Evolutionary conservation across 2,329 filamentous ascomycete species (phyloP).

Genomic region (Xylariales sp.): DNA sequence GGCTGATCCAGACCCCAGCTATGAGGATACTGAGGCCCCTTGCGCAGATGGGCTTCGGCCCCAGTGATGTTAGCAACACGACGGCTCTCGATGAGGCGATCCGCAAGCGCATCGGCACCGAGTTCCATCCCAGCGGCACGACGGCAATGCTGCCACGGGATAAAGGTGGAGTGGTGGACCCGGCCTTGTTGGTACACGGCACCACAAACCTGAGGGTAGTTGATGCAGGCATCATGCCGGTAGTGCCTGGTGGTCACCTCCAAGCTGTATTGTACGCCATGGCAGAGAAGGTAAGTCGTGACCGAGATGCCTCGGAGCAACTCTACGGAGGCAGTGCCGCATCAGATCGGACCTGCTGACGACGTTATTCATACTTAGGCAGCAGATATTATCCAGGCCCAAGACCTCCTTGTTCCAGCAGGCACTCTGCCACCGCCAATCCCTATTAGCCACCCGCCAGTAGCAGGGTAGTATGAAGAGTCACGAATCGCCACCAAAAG

Average conservation of each 20-base stretch:
- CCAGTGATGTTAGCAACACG: constrained; percentile 15
- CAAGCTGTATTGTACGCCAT: constrained; percentile 21
- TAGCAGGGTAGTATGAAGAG: too few species aligned
- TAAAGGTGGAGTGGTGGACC: constrained; percentile 38
- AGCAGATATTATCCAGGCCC: too few species aligned
- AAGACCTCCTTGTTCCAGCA: too few species aligned
- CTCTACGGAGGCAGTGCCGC: too few species aligned
- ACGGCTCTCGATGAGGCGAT: constrained; percentile 17
- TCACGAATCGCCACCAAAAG: too few species aligned
- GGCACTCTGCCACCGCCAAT: too few species aligned
- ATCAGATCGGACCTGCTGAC: too few species aligned
- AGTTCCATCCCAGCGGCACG: constrained; percentile 38
- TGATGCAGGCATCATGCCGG: constrained; percentile 38
- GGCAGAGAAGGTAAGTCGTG: constrained; percentile 19
- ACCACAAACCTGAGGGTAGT: constrained; percentile 38
- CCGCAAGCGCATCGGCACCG: constrained; percentile 26
- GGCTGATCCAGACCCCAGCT: constrained; percentile 17
- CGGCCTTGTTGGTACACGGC: constrained; percentile 36
- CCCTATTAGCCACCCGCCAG: too few species aligned
- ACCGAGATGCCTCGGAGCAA: too few species aligned
- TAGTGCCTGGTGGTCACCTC: constrained; percentile 34
- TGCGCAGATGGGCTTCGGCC: constrained; percentile 14
- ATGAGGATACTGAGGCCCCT: constrained; percentile 19
- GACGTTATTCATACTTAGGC: too few species aligned
- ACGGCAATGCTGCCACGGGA: constrained; percentile 36